Conservation (phyloP, 441 rosid species). For the Cnidoscolus chayamansa region DNA sequence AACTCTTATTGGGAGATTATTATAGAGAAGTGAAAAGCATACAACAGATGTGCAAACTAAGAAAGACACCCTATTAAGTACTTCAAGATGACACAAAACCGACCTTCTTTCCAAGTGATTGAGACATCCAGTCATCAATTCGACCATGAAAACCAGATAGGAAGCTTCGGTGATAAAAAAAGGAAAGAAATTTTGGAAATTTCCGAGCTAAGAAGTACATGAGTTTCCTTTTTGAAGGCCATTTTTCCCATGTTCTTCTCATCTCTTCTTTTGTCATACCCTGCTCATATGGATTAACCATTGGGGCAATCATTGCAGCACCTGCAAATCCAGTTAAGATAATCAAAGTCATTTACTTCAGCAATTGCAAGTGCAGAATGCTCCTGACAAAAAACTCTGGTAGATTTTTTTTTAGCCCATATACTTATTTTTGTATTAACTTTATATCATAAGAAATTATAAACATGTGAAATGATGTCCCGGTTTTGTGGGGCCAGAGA, state of each 20-base stretch:
- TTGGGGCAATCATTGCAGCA: slow-evolving; percentile 65
- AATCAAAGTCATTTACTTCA: background rate
- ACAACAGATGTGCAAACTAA: background rate
- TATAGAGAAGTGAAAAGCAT: background rate
- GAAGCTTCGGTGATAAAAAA: slow-evolving; percentile 50
- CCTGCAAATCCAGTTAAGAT: slow-evolving; percentile 40
- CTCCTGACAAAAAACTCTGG: background rate
- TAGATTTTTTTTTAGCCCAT: background rate
- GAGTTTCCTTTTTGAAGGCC: slow-evolving; percentile 53
- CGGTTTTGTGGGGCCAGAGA: too few relatives aligned
- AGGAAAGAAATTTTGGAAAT: slow-evolving; percentile 51
- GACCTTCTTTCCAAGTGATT: slow-evolving; percentile 59
- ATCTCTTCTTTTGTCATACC: slow-evolving; percentile 57
- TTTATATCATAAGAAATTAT: background rate
- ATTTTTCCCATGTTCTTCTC: slow-evolving; percentile 49
- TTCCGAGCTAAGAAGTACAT: slow-evolving; percentile 62
- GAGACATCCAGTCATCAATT: slow-evolving; percentile 62
- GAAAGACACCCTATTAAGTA: background rate
- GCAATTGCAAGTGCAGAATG: background rate
- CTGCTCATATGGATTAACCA: slow-evolving; percentile 63
- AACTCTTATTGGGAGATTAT: background rate
- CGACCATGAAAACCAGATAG: slow-evolving; percentile 66
- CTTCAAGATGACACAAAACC: slow-evolving; percentile 10
- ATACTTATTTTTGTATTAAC: background rate
- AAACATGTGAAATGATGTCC: background rate